Base-by-base conservation (phyloP, 805 yeast species). In the Priceomyces medius region DNA sequence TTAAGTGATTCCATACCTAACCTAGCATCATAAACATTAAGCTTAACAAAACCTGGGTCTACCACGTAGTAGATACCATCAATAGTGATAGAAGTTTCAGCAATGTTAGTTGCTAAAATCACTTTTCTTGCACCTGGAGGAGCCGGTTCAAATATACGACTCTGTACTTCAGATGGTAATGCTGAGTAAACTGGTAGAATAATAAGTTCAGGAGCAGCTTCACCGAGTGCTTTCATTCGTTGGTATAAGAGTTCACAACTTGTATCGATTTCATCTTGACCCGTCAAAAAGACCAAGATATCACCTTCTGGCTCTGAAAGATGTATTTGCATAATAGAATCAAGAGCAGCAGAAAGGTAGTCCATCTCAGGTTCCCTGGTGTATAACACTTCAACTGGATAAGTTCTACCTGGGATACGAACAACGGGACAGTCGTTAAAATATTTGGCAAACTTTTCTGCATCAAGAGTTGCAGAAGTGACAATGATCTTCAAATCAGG, bases 71-170 rank as follows among this genome's bases (percentile, higher is more conserved):
- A 83, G 26, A 93, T 85, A 9, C 97, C 97, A 60, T 91, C 97
- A 45, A 93, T 90, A 3, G 99, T 93, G 53, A 93, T 80, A 7
- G 98, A 91, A 0, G 99, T 93, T 63, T 91, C 99, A 0, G 98
- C 99, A 51, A 91, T 93, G 54, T 91, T 91, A 1, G 99, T 93
- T 0, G 99, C 98, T 42, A 93, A 69, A 7, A 93, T 88, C 3
- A 90, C 95, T 58, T 93, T 93, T 40, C 99, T 67, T 27, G 88
- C 77, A 1, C 88, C 88, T 13, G 66, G 61, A 0, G 96, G 96
- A 0, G 97, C 83, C 1, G 95, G 88, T 53, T 87, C 95, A 62
- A 93, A 93, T 35, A 93, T 90, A 48, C 79, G 76, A 20, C 89
- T 77, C 62, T 93, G 99, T 70, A 86, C 77, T 51, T 90, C 97